Evolutionary conservation across 2,329 filamentous ascomycete species (phyloP), one percentile per base, ranked within the genome.

Genomic region (Cadophora luteo-olivacea): DNA sequence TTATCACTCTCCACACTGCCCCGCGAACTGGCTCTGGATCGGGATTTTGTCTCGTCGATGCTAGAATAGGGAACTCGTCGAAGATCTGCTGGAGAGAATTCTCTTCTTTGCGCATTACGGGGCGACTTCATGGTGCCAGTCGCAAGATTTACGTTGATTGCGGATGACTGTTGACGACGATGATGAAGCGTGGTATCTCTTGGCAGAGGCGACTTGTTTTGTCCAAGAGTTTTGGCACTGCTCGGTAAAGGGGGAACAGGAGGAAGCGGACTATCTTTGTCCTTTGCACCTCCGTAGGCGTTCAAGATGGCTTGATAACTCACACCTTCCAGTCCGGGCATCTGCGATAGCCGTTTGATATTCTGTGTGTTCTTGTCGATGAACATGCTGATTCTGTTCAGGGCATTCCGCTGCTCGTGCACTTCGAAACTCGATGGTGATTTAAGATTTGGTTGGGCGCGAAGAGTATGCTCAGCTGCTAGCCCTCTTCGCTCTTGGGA

Each of bases 331-430:
- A 52, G 49, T 12, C 24, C 49, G 14, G 49, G 49, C 24, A 52
- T 52, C 49, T 29, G 49, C 1, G 49, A 52, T 29, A 52, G 49
- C 2, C 49, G 49, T 7, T 14, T 52, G 49, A 52, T 52, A 14
- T 29, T 25, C 49, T 52, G 49, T 29, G 49, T 52, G 29, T 52
- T 52, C 49, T 52, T 52, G 22, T 52, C 49, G 22, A 52, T 52
- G 49, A 52, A 52, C 49, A 52, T 3, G 24, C 49, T 52, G 49
- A 52, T 52, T 52, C 49, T 52, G 8, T 52, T 52, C 49, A 52
- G n/a, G 29, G 49, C 49, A 52, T 22, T 52, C 1, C 49, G 49
- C 49, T 29, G 49, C 49, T 52, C 49, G 22, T 52, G 49, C 6
- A 52, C 49, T 29, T 52, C 49, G 49, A 52, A 52, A 29, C 49